phyloP scores from a whole-genome alignment of 2,329 filamentous ascomycete species.

The Aspergillus cejpii region DNA sequence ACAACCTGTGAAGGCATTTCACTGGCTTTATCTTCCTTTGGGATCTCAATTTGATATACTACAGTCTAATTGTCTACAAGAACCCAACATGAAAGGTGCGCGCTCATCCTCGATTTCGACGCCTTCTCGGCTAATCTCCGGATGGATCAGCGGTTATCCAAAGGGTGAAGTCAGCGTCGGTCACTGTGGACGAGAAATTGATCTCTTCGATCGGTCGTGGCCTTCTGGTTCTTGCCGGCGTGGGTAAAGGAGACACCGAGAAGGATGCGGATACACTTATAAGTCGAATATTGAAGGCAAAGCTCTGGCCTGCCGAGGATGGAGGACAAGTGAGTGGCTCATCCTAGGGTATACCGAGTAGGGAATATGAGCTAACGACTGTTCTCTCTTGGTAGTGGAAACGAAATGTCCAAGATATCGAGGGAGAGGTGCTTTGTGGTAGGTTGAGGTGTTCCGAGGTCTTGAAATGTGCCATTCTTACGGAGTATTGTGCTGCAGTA shows the following conservation, averaged over 20 bases:
- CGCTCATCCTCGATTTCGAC: neutral
- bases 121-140: slow-evolving; percentile 8
- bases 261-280: slow-evolving; percentile 82
- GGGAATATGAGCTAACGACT: slow-evolving; percentile 1
- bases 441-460: slow-evolving; percentile 16
- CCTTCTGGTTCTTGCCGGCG: slow-evolving; percentile 81
- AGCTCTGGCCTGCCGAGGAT: slow-evolving; percentile 78
- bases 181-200: slow-evolving; percentile 84
- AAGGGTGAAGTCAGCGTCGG: slow-evolving; percentile 87
- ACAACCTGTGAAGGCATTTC: neutral
- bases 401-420: slow-evolving; percentile 75
- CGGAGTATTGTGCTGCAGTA: slow-evolving; percentile 56
- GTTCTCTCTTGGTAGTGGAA: slow-evolving; percentile 63
- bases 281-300: slow-evolving; percentile 79
- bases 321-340: slow-evolving; percentile 53
- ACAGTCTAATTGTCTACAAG: neutral
- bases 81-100: slow-evolving; percentile 38
- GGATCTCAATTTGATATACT: neutral
- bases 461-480: slow-evolving; percentile 18
- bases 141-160: slow-evolving; percentile 71
- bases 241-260: slow-evolving; percentile 81
- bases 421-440: slow-evolving; percentile 93
- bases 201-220: slow-evolving; percentile 89
- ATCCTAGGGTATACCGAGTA: neutral
- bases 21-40: neutral